phyloP scores from a whole-genome alignment of 805 yeast genomes.

The Scheffersomyces coipomensis region DNA sequence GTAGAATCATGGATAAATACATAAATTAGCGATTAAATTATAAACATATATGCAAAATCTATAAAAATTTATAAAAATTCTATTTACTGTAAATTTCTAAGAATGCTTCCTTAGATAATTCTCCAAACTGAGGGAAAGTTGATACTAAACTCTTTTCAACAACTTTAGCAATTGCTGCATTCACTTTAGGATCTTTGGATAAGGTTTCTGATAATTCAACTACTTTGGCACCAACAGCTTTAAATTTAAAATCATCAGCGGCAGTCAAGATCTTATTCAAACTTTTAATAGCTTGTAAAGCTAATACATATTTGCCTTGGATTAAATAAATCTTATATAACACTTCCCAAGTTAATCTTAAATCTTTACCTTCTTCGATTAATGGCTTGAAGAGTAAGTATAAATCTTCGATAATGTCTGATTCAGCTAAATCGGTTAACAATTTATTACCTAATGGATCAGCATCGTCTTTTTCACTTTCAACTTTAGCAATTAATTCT shows the following conservation, averaged over 20 bases:
- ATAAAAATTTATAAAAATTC: slow-evolving; percentile 6
- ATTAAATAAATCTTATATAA: slow-evolving; percentile 37
- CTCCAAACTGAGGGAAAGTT: slow-evolving; percentile 32
- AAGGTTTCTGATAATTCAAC: slow-evolving; percentile 28
- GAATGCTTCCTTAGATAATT: slow-evolving; percentile 14
- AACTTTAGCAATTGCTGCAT: slow-evolving; percentile 45
- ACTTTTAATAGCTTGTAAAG: slow-evolving; percentile 43
- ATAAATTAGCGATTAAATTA: slow-evolving; percentile 7
- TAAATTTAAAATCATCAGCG: slow-evolving; percentile 11
- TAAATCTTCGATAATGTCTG: slow-evolving; percentile 46
- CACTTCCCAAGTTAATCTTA: slow-evolving; percentile 40
- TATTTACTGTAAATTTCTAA: slow-evolving; percentile 9
- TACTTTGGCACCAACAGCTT: slow-evolving; percentile 28
- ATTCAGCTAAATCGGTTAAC: slow-evolving; percentile 23
- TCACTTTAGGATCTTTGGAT: slow-evolving; percentile 34
- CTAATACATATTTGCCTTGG: slow-evolving; percentile 46
- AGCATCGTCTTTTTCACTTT: slow-evolving; percentile 46
- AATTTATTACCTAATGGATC: slow-evolving; percentile 61
- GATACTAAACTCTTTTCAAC: slow-evolving; percentile 33
- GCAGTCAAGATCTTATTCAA: slow-evolving; percentile 37
- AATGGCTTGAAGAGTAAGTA: slow-evolving; percentile 39
- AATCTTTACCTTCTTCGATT: slow-evolving; percentile 39
- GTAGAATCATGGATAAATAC: slow-evolving; percentile 43
- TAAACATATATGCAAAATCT: background rate
- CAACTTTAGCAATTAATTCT: slow-evolving; percentile 47